Evolutionary conservation across 768 basidiomycete species (phyloP), one percentile per base, ranked within the genome.

Genomic region (Lactarius psammicola): DNA sequence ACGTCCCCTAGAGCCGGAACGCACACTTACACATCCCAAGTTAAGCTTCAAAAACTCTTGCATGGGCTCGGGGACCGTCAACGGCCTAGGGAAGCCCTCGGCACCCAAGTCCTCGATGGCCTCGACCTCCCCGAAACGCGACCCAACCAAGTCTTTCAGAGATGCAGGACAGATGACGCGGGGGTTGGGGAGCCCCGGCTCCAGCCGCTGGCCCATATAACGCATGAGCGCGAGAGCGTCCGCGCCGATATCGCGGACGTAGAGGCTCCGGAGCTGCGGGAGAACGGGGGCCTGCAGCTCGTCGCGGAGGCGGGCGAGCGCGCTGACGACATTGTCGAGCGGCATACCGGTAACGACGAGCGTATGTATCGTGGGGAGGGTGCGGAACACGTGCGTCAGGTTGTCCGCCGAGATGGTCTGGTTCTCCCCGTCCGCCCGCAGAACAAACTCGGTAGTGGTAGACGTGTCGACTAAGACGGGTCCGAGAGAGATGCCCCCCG

Each of bases 261-360:
- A 64, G 13, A 64, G 57, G 49, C 7, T 54, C 2, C 49, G 63
- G 28, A 64, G 30, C 13, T 44, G 6, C 11, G 57, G 36, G 36
- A 64, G 57, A 3, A 64, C 49, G 18, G 51, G 57, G 0, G 49
- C 10, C 20, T 33, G 57, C 36, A 53, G 49, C 28, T 64, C 63
- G 30, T 64, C 63, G 63, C 63, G 63, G 34, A 64, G 57, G 28
- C 11, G 28, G 4, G 36, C 2, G 8, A 64, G 49, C 34, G 63
- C 63, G 49, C 49, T 11, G 44, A 64, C 63, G 15, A 54, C 38
- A 57, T 36, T 54, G 57, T 59, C 63, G 34, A 64, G 57, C 9
- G 56, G 63, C 57, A 51, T 64, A 38, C 63, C 63, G 2, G 63
- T 64, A 3, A 64, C 63, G 38, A 64, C 63, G 49, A 64, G 63